phyloP scores from a whole-genome alignment of 1,284 basidiomycete species.

The Trametes hirsuta region DNA sequence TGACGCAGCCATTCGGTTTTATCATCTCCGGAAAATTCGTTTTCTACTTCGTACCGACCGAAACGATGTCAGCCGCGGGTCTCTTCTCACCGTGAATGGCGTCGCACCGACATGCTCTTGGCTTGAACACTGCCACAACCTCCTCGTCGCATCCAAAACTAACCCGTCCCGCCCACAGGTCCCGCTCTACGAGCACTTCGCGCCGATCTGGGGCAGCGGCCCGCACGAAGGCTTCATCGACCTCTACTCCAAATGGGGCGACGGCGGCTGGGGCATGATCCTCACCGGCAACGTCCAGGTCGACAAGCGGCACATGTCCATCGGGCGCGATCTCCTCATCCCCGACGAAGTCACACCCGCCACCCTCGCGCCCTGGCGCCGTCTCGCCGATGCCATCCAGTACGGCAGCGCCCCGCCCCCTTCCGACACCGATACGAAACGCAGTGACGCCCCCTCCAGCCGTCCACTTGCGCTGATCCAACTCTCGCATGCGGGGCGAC shows the following conservation, averaged over 20 bases:
- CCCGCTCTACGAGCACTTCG: constrained; percentile 88
- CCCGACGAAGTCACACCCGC: constrained; percentile 49
- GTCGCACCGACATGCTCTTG: too few species aligned
- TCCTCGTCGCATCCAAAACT: not conserved
- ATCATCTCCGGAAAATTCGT: too few species aligned
- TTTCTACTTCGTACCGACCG: too few species aligned
- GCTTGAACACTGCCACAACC: too few species aligned
- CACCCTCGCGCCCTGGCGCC: constrained; percentile 53
- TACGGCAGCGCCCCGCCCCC: constrained; percentile 25
- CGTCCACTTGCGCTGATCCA: constrained; percentile 73
- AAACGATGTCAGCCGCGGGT: too few species aligned
- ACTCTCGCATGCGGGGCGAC: constrained; percentile 85
- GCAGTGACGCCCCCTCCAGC: not conserved
- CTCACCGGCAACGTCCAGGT: constrained; percentile 91
- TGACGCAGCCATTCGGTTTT: too few species aligned
- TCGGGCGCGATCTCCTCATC: constrained; percentile 81
- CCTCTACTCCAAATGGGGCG: constrained; percentile 81
- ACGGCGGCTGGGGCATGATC: constrained; percentile 86
- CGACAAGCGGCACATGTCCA: constrained; percentile 67
- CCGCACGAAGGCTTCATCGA: constrained; percentile 67
- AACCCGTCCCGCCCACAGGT: constrained; percentile 49
- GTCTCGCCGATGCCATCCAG: constrained; percentile 56
- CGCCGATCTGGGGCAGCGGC: constrained; percentile 65
- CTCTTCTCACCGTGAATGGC: too few species aligned
- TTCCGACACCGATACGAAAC: not conserved